These are phyloP conservation scores for Pleurotus salmoneostramineus DNA, from an alignment of 768 basidiomycete genomes.

Conservation along the genomic window DNA sequence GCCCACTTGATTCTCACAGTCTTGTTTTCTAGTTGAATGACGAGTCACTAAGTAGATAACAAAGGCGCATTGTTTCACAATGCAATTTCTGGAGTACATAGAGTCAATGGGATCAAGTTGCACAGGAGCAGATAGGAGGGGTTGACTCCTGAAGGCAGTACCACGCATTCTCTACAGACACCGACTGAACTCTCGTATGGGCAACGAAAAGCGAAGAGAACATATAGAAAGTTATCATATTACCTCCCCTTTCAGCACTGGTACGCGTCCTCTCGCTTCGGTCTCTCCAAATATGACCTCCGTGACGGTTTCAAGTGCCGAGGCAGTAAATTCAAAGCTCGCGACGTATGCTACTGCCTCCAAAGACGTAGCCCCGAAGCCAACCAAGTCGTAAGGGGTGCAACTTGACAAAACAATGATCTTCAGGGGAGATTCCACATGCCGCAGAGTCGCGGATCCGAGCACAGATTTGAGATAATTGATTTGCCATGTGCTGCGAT, in stretches of 20 bases:
- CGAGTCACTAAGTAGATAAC: too few relatives aligned
- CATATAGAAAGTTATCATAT: not conserved
- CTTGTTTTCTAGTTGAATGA: too few relatives aligned
- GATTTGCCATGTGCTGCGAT: constrained; percentile 49
- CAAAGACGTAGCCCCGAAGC: constrained; percentile 15
- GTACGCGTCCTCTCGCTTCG: not conserved
- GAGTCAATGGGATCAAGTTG: too few relatives aligned
- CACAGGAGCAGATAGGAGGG: too few relatives aligned
- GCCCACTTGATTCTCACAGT: too few relatives aligned
- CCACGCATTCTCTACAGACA: too few relatives aligned
- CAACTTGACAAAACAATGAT: constrained; percentile 57
- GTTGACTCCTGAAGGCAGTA: too few relatives aligned
- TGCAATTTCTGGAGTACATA: too few relatives aligned
- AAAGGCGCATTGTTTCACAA: too few relatives aligned
- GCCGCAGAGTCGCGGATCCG: constrained; percentile 5
- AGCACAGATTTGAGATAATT: constrained; percentile 29
- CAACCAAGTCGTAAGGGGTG: constrained; percentile 60
- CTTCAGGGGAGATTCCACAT: constrained; percentile 12
- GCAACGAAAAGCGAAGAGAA: too few relatives aligned
- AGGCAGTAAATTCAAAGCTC: constrained; percentile 56
- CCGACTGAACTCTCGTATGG: too few relatives aligned
- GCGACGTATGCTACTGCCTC: constrained; percentile 35
- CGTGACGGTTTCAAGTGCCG: constrained; percentile 43
- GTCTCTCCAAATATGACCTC: constrained; percentile 37
- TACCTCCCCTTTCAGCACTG: not conserved